A percentile compares a stretch with the other conserved stretches of the same genome.
Conservation (phyloP, 2,329 filamentous ascomycete species). For the Pseudocercospora crystallina region DNA sequence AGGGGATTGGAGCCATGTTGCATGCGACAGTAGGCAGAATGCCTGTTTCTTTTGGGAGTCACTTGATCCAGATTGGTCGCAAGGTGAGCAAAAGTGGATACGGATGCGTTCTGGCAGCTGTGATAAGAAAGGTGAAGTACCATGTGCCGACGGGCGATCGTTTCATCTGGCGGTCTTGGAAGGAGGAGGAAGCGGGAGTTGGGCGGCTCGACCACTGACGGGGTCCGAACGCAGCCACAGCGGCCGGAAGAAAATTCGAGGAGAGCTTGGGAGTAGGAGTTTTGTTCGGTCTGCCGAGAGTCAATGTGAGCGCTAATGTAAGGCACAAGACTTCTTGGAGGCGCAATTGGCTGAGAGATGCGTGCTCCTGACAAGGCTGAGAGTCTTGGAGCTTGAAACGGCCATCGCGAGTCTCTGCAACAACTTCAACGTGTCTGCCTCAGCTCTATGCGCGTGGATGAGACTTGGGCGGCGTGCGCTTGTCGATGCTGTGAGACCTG, state of each 20-base stretch:
- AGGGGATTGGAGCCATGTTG: constrained; percentile 8
- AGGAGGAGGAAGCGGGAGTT: constrained; percentile 1
- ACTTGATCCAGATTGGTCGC: constrained; percentile 5
- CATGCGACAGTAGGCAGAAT: neutral
- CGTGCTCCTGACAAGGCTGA: constrained; percentile 10
- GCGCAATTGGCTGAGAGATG: constrained; percentile 5
- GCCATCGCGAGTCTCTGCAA: neutral
- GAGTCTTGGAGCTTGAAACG: constrained; percentile 8
- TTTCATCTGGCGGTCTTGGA: constrained; percentile 5
- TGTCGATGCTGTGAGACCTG: neutral
- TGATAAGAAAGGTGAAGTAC: too few relatives aligned
- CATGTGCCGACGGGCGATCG: neutral
- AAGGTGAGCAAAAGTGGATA: constrained; percentile 3
- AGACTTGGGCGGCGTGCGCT: neutral
- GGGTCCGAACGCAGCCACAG: neutral
- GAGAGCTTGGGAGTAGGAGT: neutral
- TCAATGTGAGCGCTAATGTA: constrained; percentile 6
- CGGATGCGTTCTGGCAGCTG: neutral
- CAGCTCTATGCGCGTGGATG: neutral
- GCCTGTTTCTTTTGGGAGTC: constrained; percentile 7
- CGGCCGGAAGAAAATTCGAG: constrained; percentile 1
- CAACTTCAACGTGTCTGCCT: neutral
- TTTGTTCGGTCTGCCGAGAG: constrained; percentile 5
- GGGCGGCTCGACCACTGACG: too few relatives aligned
- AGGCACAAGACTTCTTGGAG: constrained; percentile 3